Evolutionary conservation across 2,329 filamentous ascomycete genomes (phyloP), one percentile per base, ranked within the genome.

Genomic region (Helminthosporium solani): DNA sequence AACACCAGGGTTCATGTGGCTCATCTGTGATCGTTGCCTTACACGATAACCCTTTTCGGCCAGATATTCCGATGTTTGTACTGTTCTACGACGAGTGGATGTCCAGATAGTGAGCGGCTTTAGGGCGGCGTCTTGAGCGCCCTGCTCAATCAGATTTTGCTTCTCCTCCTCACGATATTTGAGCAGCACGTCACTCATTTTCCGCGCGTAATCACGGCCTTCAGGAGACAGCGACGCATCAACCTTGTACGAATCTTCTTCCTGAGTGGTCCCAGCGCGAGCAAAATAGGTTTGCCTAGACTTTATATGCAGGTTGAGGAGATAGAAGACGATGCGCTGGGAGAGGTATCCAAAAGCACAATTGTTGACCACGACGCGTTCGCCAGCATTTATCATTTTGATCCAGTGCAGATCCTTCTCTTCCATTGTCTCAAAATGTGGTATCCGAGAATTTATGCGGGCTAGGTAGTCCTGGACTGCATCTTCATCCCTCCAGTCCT

Each of bases 351-450:
- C 92, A 70, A 99, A 97, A 64, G 87, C 91, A 67, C 94, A 88
- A 57, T 97, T 96, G 75, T 99, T 99, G 72, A 97, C 92, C 60
- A 92, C 87, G 64, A 99, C 87, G 57, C 90, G 85, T 64, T 92
- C 84, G 35, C 94, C 94, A 7, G 94, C 94, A 59, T 99, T 99
- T 68, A 97, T 95, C 92, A 99, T 96, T 76, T 96, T 96, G 74
- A 99, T 92, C 73, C 92, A 99, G 68, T 97, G 96, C 53, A 99
- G 79, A 56, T 97, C 91, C 23, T 81, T 79, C 70, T 99, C 94
- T 61, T 91, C 82, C 90, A 99, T 97, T 1, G 90, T 95, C 73
- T 99, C 91, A 60, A 96, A 99, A 48, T 92, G 86, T 16, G 94
- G 94, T 49, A 99, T 99, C 58, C 94, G 89, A 59, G 88, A 86